Base-by-base conservation (phyloP, 257 asterid genomes). In the Solanum medicagineum region DNA sequence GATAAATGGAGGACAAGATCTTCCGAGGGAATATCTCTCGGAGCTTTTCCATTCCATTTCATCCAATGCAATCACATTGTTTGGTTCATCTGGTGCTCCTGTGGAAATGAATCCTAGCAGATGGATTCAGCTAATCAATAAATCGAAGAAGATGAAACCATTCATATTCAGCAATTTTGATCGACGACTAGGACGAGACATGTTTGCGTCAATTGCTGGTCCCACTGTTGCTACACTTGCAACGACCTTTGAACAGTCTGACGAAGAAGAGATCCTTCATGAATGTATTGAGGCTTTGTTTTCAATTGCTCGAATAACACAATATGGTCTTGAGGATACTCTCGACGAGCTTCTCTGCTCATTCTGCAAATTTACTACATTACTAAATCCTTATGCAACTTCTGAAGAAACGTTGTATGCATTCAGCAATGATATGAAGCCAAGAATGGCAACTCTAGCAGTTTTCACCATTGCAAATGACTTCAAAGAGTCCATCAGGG, bases 121-220 rank as follows among this genome's bases (percentile, higher is more conserved):
- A 88, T 97, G 99, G 99, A 86, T 95, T 73, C 99, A 97, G 91
- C 81, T 97, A 86, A 84, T 97, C 13, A 97, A 94, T 83, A 88
- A 92, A 83, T 86, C 97, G 53, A 93, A 92, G 92, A 85, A 54
- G 16, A 87, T 90, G 51, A 90, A 90, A n/a, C 97, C 97, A 3
- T 95, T 87, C 77, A 89, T 90, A 53, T 36, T 85, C 40, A 92
- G 94, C 69, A 92, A 92, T 79, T 93, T 94, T 74, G 97, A 97
- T 69, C 92, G 97, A 9, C 82, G 98, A 19, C 75, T 97, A 81
- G 99, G 98, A 49, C 81, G 98, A 66, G 99, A 96, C 82, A 91
- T 95, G 97, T 96, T 96, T 86, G 98, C 97, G 36, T 59, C 95
- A 20, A 92, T 93, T 45, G 95, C 99, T 1, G 98, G 98, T 32